Conservation (phyloP, 768 basidiomycete genomes). For the Lyophyllum atratum region DNA sequence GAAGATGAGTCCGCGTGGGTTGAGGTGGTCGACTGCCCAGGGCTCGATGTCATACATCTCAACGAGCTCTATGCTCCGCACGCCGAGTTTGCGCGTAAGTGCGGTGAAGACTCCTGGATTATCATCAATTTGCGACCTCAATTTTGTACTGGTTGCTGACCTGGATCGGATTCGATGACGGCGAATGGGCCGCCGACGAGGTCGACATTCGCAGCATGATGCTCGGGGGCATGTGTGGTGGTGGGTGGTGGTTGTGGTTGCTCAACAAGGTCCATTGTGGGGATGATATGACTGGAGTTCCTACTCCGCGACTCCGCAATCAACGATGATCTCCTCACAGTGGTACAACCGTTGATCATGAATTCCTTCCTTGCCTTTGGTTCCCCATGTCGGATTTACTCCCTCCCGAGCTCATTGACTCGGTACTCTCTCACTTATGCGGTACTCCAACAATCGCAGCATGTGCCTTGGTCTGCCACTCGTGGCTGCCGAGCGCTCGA, state of each 20-base stretch:
- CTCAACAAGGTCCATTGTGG: slow-evolving; percentile 1
- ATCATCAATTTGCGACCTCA: not conserved
- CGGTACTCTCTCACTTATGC: too few relatives aligned
- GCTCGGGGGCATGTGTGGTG: not conserved
- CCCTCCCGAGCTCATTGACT: too few relatives aligned
- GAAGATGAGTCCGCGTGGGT: slow-evolving; percentile 61
- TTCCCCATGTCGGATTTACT: too few relatives aligned
- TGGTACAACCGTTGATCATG: too few relatives aligned
- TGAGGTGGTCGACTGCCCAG: slow-evolving; percentile 61
- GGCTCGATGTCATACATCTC: slow-evolving; percentile 67
- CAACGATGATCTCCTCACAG: not conserved
- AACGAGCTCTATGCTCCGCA: slow-evolving; percentile 51
- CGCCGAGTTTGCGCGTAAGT: slow-evolving; percentile 54
- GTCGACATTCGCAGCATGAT: slow-evolving; percentile 27
- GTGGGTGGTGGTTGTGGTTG: not conserved
- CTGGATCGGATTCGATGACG: slow-evolving; percentile 60
- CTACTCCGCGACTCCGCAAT: slow-evolving; percentile 5
- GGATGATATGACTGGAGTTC: not conserved
- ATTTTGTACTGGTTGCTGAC: slow-evolving; percentile 21
- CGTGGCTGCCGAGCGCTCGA: too few relatives aligned
- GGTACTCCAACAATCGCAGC: too few relatives aligned
- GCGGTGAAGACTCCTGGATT: slow-evolving; percentile 57
- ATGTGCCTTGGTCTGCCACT: too few relatives aligned
- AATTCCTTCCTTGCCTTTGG: too few relatives aligned
- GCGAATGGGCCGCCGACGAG: slow-evolving; percentile 65